Base-by-base conservation (phyloP, 441 rosid genomes). In the Populus hybrid region DNA sequence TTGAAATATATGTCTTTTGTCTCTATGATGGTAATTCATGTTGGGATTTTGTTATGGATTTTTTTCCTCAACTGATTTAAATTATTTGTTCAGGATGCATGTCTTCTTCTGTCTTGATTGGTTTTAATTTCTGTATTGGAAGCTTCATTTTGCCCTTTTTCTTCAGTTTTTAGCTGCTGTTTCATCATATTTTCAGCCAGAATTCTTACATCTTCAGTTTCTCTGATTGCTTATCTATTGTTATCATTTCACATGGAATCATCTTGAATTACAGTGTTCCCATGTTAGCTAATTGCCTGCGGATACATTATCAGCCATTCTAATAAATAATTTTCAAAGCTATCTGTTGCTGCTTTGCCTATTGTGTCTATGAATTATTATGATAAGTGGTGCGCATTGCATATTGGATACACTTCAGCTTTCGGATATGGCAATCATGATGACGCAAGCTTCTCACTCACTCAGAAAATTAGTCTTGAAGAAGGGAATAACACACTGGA, bases 361-460 rank as follows among this genome's bases (percentile, higher is more conserved):
- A 12, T 40, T n/a, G 61, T 24, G 68, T 42, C 23, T 10, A 30
- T 20, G 67, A 20, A 30, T 9, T 69, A 42, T 4, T 75, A 67
- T 20, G 63, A 74, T 64, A 70, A 70, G 6, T 76, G 42, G 28
- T 69, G 21, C 34, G 67, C 32, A 21, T 73, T 20, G 24, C 72
- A 9, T 35, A 18, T 64, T 67, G 75, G 26, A 75, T 73, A 67
- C 68, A 32, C 35, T 73, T 61, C 87, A 91, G 95, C 85, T 67
- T 88, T 89, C 65, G 90, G 86, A 69, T 91, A 76, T 69, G 95
- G 93, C 1, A 83, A 86, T 76, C 94, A 90, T 68, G 91, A 90
- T 69, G 68, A 57, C 6, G 84, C 88, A 67, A 85, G 71, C 75
- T 90, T 90, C 80, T 76, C 83, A 8, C 68, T 90, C 59, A 70